Evolutionary conservation across 2,329 filamentous ascomycete genomes (phyloP).

Genomic region (Aspergillus tamarii): DNA sequence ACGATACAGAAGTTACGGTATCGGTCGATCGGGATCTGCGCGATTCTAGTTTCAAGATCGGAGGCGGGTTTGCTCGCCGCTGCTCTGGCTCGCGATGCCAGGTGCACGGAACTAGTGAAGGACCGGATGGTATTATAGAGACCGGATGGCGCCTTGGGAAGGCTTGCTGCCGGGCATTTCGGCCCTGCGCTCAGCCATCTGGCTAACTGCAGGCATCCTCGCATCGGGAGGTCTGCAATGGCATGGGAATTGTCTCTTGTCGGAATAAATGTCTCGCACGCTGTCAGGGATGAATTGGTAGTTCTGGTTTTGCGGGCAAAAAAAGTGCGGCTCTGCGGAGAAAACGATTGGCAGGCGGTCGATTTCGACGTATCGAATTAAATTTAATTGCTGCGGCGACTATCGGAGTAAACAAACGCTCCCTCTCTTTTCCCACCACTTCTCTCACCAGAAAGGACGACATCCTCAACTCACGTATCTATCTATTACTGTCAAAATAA

Average conservation of each 20-base stretch:
- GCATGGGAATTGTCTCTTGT: constrained; percentile 29
- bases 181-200: constrained; percentile 49
- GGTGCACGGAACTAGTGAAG: constrained; percentile 36
- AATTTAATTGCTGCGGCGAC: constrained; percentile 41
- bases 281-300: neutral
- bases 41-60: constrained; percentile 62
- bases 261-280: constrained; percentile 5
- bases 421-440: constrained; percentile 13
- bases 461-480: neutral
- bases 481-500: neutral
- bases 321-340: constrained; percentile 37
- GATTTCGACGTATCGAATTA: constrained; percentile 11
- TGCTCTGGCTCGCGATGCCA: constrained; percentile 24
- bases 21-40: constrained; percentile 54
- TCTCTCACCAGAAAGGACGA: neutral
- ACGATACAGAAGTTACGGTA: constrained; percentile 97
- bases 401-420: constrained; percentile 42
- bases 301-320: constrained; percentile 18
- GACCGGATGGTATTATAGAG: constrained; percentile 29
- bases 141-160: constrained; percentile 32
- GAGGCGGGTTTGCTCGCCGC: constrained; percentile 34
- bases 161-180: constrained; percentile 34
- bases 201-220: constrained; percentile 51
- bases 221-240: constrained; percentile 46
- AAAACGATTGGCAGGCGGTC: constrained; percentile 4